A percentile compares a stretch with the other conserved stretches of the same genome.
These are phyloP conservation scores for Dryadomyces quercivorus DNA, from an alignment of 2,329 filamentous ascomycete genomes.

Conservation along the genomic window DNA sequence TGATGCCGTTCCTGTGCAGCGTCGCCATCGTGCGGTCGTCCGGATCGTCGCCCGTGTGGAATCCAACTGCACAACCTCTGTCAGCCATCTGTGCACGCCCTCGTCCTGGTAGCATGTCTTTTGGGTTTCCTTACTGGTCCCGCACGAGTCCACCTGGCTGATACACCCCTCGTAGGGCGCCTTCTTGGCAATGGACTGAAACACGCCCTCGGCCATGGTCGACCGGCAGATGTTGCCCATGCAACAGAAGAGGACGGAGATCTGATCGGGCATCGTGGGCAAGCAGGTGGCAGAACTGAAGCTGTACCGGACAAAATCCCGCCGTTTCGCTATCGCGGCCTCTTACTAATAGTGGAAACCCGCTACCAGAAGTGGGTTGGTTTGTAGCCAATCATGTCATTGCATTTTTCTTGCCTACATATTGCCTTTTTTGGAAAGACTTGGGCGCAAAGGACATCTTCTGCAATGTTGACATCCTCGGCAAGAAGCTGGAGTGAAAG, in stretches of 20 bases:
- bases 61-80: constrained; percentile 43
- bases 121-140: constrained; percentile 38
- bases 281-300: background rate
- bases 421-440: no score
- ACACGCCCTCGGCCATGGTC: constrained; percentile 93
- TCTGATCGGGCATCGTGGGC: constrained; percentile 16
- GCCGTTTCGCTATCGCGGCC: no score
- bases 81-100: background rate
- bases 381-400: no score
- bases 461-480: no score
- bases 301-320: no score
- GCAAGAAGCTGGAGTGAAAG: no score
- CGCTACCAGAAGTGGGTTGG: no score
- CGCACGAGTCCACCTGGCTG: constrained; percentile 69
- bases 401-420: no score
- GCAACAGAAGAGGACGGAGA: constrained; percentile 87
- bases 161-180: constrained; percentile 48
- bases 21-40: constrained; percentile 78
- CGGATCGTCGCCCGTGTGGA: constrained; percentile 65
- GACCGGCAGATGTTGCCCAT: constrained; percentile 92
- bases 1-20: constrained; percentile 61
- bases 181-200: constrained; percentile 56
- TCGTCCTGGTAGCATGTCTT: background rate
- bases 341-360: no score
- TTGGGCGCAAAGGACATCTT: no score